phyloP scores from a whole-genome alignment of 345 rosid genomes.

The Lumnitzera littorea region DNA sequence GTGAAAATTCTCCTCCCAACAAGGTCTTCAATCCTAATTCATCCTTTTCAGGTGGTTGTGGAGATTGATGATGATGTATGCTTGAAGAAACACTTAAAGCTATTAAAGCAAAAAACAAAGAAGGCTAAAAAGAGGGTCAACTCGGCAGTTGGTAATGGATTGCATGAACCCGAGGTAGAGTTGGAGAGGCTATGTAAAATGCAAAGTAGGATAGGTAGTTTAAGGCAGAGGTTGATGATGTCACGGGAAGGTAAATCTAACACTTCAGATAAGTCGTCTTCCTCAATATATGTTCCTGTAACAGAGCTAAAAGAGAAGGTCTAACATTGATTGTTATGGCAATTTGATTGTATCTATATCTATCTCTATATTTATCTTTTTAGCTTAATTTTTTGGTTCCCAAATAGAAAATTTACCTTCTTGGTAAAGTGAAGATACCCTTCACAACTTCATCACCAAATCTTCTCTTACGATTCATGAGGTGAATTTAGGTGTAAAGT shows the following conservation, averaged over 20 bases:
- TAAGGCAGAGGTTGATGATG: slow-evolving; percentile 40
- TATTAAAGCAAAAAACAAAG: slow-evolving; percentile 30
- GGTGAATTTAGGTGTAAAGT: too few relatives aligned
- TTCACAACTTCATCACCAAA: too few relatives aligned
- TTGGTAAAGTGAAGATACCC: too few relatives aligned
- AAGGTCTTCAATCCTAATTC: neutral
- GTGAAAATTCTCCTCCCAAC: neutral
- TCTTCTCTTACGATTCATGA: too few relatives aligned
- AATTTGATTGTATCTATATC: neutral
- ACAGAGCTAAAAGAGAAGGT: slow-evolving; percentile 59
- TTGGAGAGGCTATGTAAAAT: slow-evolving; percentile 65
- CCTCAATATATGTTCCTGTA: slow-evolving; percentile 59
- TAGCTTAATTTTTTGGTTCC: neutral
- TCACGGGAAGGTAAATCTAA: slow-evolving; percentile 29
- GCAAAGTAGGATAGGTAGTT: slow-evolving; percentile 37
- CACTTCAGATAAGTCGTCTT: slow-evolving; percentile 21
- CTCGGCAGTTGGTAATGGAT: slow-evolving; percentile 8
- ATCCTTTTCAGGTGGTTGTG: slow-evolving; percentile 24
- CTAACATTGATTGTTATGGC: slow-evolving; percentile 10
- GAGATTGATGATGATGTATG: slow-evolving; percentile 49
- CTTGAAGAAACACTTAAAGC: slow-evolving; percentile 38
- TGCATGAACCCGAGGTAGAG: slow-evolving; percentile 39
- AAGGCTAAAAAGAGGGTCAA: slow-evolving; percentile 23
- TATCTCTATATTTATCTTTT: too few relatives aligned
- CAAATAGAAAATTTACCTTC: too few relatives aligned